Base-by-base conservation (phyloP, 352 stramenopile species). In the Saprolegnia parasitica region DNA sequence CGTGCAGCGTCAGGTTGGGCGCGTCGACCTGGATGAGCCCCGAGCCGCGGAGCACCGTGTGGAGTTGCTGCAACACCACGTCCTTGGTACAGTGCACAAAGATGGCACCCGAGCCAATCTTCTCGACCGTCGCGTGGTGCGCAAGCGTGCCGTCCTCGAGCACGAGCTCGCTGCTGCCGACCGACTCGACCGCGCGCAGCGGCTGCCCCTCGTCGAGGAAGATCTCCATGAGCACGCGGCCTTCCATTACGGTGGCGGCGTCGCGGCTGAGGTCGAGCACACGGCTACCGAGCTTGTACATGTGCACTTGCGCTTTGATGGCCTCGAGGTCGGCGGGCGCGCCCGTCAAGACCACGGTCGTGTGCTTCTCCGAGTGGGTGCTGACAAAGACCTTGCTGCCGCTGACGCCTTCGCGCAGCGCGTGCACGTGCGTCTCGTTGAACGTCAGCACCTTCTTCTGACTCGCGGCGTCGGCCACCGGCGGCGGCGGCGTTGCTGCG, bases 381-480 rank as follows among this genome's bases (percentile, higher is more conserved):
- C 39, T 70, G 29, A 70, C 54, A 62, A 70, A 70, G 3, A 70
- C 63, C 39, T 70, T 70, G 39, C 52, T 60, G 13, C 63, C 63
- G 29, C 29, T 26, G 1, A 70, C 37, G 23, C 42, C 46, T 62
- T 70, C 63, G n/a, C 50, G 63, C 37, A 70, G 42, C 18, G 5
- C 26, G 4, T 24, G 18, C 0, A 70, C 26, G 35, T 70, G 26
- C 46, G 18, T 61, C 18, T 70, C 63, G 18, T 70, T 24, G 37
- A 70, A 70, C 11, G 13, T 24, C 13, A 60, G 13, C 18, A 49
- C 42, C 18, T 49, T 49, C 13, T n/a, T 49, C 42, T 15, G 11
- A 15, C 11, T n/a, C 42, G 42, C 10, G 13, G 42, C 8, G 18
- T 49, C 42, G 13, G 2, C 29, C 29, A 35, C 29, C 2, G 29